These are phyloP conservation scores for Quercus glauca DNA, from an alignment of 306 rosid species.

Conservation along the genomic window DNA sequence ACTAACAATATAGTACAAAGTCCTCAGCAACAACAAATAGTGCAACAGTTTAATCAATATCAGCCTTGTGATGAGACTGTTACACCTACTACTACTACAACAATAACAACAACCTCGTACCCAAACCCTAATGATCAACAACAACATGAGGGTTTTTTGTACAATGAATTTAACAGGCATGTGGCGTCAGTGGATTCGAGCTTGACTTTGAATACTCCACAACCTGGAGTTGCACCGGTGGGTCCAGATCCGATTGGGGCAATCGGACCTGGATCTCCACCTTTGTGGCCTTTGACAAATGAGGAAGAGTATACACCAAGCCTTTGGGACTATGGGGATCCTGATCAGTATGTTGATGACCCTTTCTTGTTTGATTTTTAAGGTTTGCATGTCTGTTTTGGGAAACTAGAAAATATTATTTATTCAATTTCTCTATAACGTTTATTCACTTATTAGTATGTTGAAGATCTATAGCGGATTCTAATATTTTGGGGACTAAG, in stretches of 20 bases:
- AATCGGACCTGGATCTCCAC: slow-evolving; percentile 48
- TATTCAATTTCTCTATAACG: background rate
- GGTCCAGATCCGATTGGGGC: slow-evolving; percentile 41
- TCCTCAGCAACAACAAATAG: background rate
- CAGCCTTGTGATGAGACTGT: slow-evolving; percentile 4
- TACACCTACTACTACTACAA: background rate
- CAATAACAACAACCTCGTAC: slow-evolving; percentile 19
- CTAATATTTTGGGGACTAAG: too few species aligned
- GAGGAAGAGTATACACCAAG: slow-evolving; percentile 51
- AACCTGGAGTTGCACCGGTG: slow-evolving; percentile 26
- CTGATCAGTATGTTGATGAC: slow-evolving; percentile 57
- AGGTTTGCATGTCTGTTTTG: background rate
- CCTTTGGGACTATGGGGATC: slow-evolving; percentile 82
- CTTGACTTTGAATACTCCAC: slow-evolving; percentile 22
- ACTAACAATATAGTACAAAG: slow-evolving; percentile 10
- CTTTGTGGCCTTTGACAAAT: slow-evolving; percentile 54
- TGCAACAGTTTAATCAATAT: slow-evolving; percentile 15
- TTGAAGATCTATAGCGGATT: too few species aligned
- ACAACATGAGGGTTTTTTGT: slow-evolving; percentile 12
- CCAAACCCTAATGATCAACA: slow-evolving; percentile 13
- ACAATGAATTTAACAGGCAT: slow-evolving; percentile 24
- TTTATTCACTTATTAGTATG: background rate
- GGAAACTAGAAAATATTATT: background rate
- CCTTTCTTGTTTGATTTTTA: slow-evolving; percentile 65
- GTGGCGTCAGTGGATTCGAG: slow-evolving; percentile 35